Evolutionary conservation across 495 filamentous ascomycete species (phyloP), one percentile per base, ranked within the genome.

Genomic region (Hypoxylon fuscum): DNA sequence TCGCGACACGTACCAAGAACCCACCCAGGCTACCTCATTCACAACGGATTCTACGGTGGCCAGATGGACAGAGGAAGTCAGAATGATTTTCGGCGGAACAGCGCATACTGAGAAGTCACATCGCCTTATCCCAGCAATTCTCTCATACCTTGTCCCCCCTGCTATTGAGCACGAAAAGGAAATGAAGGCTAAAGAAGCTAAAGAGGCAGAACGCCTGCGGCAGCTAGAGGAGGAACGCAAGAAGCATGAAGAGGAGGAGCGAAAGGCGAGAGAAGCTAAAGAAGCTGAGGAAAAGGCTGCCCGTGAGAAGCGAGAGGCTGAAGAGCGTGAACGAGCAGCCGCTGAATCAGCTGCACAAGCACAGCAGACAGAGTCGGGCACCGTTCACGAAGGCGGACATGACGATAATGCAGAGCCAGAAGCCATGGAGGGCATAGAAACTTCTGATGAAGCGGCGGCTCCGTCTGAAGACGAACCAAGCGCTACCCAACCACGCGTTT

Each of bases 11-110:
- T 77, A 77, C 48, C 74, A 77, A 54, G 79, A 82, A 29, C 79
- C 79, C 4, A 58, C 67, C 10, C 76, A 87, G 60, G 86, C 90
- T 9, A 86, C 91, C 11, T 79, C 85, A 31, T 97, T 97, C 73
- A 77, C 80, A 18, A 81, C 90, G 14, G 83, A 84, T 27, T 77
- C 83, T 2, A 97, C 94, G 9, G 77, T 76, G 35, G 77, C 80
- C 35, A 87, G 95, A 40, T 99, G 96, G 93, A 87, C 90, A 64
- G 91, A 97, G 66, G 95, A 98, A 75, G 90, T 93, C 10, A 88
- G 88, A 56, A 84, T 98, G 72, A 78, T 98, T 1, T 98, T 92
- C 73, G 89, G 89, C 73, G 89, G 89, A 43, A 73, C 72, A 35
- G 80, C 76, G 17, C 83, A 88, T 48, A 68, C 83, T 6, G 92